Base-by-base conservation (phyloP, 2,329 filamentous ascomycete species). In the Penicillium verrucosum region DNA sequence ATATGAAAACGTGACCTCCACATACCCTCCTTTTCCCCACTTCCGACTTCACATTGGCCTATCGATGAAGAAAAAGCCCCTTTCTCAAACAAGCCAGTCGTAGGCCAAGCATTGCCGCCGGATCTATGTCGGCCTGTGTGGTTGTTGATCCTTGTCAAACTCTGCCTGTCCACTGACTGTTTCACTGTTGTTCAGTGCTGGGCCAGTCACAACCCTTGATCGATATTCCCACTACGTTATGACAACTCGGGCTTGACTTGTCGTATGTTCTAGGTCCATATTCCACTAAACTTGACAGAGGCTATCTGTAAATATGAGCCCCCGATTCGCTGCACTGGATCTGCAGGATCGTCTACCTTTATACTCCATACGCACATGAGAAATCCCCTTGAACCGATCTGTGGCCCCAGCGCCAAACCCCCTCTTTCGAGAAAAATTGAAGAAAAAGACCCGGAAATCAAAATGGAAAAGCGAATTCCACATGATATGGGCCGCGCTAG, bases 21-120 rank as follows among this genome's bases (percentile, higher is more conserved):
- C 42, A 32, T n/a, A 23, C 36, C 30, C 36, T 27, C 16, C 27
- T 53, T 30, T 21, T 54, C 55, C 44, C 61, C 58, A 59, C 58
- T 21, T 16, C 12, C 16, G 11, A 29, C 27, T 25, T 21, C 29
- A 51, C 27, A 62, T 61, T 64, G 58, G 63, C 38, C 42, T 47
- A 42, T 41, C 25, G 41, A 52, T 41, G 12, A 48, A 57, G 56
- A 51, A 61, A 58, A 60, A 57, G n/a, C 43, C 29, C 34, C 16
- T 45, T 47, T 60, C 58, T 64, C 58, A 63, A 63, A 62, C 63
- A 43, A 12, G 5, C 54, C 55, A 57, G 50, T 53, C 55, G 48
- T 30, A 16, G 47, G 40, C 57, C 54, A 58, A 37, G 46, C 42
- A 25, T 43, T 48, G 51, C 48, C 37, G 32, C 56, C 56, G 46